Evolutionary conservation across 208 protist genomes (phyloP).

Genomic region (Leishmania tarentolae): DNA sequence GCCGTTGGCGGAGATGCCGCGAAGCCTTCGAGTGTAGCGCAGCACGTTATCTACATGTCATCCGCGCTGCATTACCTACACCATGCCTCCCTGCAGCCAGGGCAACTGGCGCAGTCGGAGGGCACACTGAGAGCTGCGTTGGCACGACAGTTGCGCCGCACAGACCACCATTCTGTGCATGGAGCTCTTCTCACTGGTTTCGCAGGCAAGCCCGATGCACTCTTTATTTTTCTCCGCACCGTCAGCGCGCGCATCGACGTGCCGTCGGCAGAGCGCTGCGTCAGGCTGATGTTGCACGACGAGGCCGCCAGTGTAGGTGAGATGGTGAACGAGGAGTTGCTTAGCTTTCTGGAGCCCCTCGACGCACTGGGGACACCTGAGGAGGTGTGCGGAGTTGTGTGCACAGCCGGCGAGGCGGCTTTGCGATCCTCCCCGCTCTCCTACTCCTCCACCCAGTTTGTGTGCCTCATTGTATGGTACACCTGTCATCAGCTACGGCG

Average conservation of each 20-base stretch:
- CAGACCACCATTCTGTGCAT: background rate
- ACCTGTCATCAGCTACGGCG: constrained; percentile 12
- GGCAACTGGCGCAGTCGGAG: constrained; percentile 3
- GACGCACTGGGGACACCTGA: background rate
- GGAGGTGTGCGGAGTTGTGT: constrained; percentile 21
- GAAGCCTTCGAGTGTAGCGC: background rate
- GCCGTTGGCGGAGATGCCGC: background rate
- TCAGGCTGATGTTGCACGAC: background rate
- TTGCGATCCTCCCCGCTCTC: background rate
- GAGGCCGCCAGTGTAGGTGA: background rate
- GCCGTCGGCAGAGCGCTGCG: constrained; percentile 13
- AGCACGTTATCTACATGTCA: constrained; percentile 2
- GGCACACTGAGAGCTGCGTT: background rate
- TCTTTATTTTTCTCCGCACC: constrained; percentile 12
- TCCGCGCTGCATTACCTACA: constrained; percentile 3
- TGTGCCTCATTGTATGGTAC: constrained; percentile 14
- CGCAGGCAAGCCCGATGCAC: background rate
- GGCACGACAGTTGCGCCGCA: background rate
- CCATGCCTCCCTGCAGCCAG: background rate
- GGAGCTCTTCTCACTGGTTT: background rate
- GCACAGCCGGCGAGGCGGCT: constrained; percentile 5
- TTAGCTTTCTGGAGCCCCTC: constrained; percentile 16
- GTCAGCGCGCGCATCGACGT: constrained; percentile 6
- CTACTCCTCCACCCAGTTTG: constrained; percentile 1
- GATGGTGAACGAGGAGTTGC: constrained; percentile 11